Evolutionary conservation across 2,329 filamentous ascomycete genomes (phyloP), one percentile per base, ranked within the genome.

Genomic region (Botryotinia convoluta): DNA sequence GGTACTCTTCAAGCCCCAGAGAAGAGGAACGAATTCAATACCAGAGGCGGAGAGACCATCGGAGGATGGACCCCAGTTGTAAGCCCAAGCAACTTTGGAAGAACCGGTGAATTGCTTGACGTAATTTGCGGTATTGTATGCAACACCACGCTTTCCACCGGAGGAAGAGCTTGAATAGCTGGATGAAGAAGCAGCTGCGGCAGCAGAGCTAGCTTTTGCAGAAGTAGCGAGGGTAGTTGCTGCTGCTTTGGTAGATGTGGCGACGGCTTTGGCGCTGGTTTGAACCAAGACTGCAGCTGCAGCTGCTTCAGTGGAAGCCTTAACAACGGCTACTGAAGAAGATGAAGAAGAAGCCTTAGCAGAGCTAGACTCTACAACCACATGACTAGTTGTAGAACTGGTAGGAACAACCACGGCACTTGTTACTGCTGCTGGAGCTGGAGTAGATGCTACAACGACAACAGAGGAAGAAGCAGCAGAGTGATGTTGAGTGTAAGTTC

Each of bases 11-110:
- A 85, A 81, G 71, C 87, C 86, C 90, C 88, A 93, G 65, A 93
- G 87, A 83, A 89, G 92, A 76, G 92, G 92, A 71, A 92, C 86
- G 83, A 85, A 94, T 79, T 86, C 84, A 78, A 90, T 79, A 68
- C 79, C 80, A 32, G 81, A 80, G 16, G 86, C 83, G 26, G 63
- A 71, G 57, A 83, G 83, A 74, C 83, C 81, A 65, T 84, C 78
- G 18, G 75, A 76, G 64, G 86, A 85, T 62, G 37, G 35, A 18
- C 83, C 89, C 91, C 91, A 93, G 87, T 92, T 92, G 86, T 92
- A 92, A 65, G 83, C 86, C 89, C 91, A 93, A 59, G 83, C 82
- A 79, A 88, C 85, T 74, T 86, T 80, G 59, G 76, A 83, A 35
- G 68, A 54, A 54, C 74, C 78, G 64, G 83, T 79, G 81, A 93